Conservation (phyloP, 371 early-diverging fungal species). For the Mucor sp. region DNA sequence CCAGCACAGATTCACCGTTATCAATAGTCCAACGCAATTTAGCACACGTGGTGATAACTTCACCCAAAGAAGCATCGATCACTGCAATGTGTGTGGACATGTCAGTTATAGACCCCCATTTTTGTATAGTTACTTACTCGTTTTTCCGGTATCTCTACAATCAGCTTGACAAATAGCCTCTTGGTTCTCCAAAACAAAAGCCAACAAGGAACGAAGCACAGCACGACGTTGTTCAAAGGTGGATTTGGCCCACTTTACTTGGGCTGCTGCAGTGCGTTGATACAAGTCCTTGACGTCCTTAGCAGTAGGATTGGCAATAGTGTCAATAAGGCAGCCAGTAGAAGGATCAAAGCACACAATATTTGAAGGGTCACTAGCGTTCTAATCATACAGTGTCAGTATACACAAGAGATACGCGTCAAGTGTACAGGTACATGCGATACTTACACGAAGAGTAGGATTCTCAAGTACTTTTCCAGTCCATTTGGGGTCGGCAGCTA, state of each 20-base stretch:
- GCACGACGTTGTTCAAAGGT: constrained; percentile 76
- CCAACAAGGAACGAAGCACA: constrained; percentile 72
- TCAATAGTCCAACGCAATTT: constrained; percentile 84
- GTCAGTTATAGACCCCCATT: too few relatives aligned
- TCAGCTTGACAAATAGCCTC: constrained; percentile 76
- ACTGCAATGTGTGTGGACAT: constrained; percentile 32
- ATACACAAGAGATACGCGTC: background rate
- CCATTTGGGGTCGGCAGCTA: constrained; percentile 55
- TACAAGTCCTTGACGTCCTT: constrained; percentile 63
- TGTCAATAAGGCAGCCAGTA: constrained; percentile 75
- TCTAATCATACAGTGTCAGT: constrained; percentile 30
- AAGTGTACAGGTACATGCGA: background rate
- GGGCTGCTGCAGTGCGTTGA: constrained; percentile 64
- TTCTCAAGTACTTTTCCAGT: constrained; percentile 54
- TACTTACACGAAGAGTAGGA: constrained; percentile 58
- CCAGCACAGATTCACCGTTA: constrained; percentile 73
- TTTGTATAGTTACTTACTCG: constrained; percentile 56
- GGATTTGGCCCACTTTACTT: constrained; percentile 71
- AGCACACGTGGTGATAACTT: constrained; percentile 80
- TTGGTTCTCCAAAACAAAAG: constrained; percentile 78
- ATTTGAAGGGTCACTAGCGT: constrained; percentile 50
- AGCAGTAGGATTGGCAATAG: constrained; percentile 60
- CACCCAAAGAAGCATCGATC: constrained; percentile 85
- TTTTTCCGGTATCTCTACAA: constrained; percentile 86
- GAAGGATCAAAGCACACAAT: constrained; percentile 90